Evolutionary conservation across 768 basidiomycete species (phyloP).

Genomic region (Butyriboletus loyo): DNA sequence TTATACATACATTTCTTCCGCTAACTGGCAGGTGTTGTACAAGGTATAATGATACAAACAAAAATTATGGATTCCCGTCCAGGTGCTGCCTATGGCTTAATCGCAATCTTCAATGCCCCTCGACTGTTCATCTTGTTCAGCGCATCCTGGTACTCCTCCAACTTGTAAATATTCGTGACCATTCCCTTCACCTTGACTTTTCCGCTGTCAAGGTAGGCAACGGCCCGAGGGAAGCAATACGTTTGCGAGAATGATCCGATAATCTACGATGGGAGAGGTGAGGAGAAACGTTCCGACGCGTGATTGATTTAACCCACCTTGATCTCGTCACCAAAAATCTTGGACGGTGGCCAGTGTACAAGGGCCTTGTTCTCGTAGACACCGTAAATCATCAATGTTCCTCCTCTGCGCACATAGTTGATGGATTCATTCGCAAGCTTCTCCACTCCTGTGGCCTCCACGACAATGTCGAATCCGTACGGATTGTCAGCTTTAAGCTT

Average conservation of each 20-base stretch:
- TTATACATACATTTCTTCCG: background rate
- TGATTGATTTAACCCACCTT: constrained; percentile 32
- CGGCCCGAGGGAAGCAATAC: constrained; percentile 86
- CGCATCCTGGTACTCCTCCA: constrained; percentile 68
- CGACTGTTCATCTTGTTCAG: constrained; percentile 71
- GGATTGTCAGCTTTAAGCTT: constrained; percentile 78
- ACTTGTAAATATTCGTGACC: constrained; percentile 64
- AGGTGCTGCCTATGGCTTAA: constrained; percentile 44
- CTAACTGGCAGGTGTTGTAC: constrained; percentile 1
- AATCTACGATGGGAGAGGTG: constrained; percentile 45
- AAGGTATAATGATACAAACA: constrained; percentile 24
- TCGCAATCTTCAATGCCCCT: constrained; percentile 57
- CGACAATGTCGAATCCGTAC: constrained; percentile 87
- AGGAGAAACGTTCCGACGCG: background rate
- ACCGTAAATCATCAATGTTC: constrained; percentile 85
- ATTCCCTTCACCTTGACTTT: constrained; percentile 83
- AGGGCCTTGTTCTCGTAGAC: constrained; percentile 85
- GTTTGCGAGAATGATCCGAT: constrained; percentile 90
- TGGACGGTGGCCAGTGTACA: constrained; percentile 84
- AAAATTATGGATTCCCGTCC: background rate
- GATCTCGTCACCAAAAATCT: constrained; percentile 76
- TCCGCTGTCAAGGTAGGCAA: constrained; percentile 84
- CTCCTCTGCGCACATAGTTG: constrained; percentile 84
- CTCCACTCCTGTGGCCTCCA: constrained; percentile 80
- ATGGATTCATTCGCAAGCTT: constrained; percentile 85